A percentile compares a stretch with the other conserved stretches of the same genome.
Conservation (phyloP, 1,139 yeast species). For the Yamadazyma pseudoaaseri region DNA sequence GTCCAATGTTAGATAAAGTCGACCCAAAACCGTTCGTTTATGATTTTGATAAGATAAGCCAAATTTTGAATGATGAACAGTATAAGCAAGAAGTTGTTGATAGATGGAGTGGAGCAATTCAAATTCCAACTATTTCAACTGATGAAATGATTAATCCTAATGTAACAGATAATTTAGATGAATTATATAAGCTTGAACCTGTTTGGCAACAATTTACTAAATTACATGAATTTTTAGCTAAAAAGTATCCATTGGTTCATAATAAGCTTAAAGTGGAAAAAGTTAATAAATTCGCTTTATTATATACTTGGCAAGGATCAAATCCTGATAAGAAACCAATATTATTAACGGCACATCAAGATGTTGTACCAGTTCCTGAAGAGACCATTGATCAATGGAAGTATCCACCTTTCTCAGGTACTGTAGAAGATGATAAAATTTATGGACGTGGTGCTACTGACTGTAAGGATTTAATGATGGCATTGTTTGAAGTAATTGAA, state of each 20-base stretch:
- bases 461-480: conserved; percentile 45
- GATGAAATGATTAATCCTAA: conserved; percentile 46
- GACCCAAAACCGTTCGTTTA: conserved; percentile 26
- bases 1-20: conserved; percentile 35
- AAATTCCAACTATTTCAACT: conserved; percentile 63
- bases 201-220: conserved; percentile 29
- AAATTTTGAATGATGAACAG: conserved; percentile 33
- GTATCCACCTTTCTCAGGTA: conserved; percentile 45
- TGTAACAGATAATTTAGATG: conserved; percentile 19
- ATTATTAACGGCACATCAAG: conserved; percentile 49
- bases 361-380: conserved; percentile 49
- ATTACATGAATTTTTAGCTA: conserved; percentile 28
- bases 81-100: conserved; percentile 41
- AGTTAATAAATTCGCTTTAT: conserved; percentile 33
- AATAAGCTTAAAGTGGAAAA: conserved; percentile 29
- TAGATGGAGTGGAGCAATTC: conserved; percentile 54
- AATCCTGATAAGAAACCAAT: conserved; percentile 33
- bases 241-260: conserved; percentile 33
- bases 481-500: conserved; percentile 42
- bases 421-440: conserved; percentile 37
- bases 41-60: conserved; percentile 21
- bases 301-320: conserved; percentile 40
- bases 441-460: conserved; percentile 50
- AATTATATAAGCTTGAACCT: conserved; percentile 26
- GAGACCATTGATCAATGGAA: conserved; percentile 43